These are phyloP conservation scores for Pichia inconspicua DNA, from an alignment of 1,139 yeast species.

Conservation along the genomic window DNA sequence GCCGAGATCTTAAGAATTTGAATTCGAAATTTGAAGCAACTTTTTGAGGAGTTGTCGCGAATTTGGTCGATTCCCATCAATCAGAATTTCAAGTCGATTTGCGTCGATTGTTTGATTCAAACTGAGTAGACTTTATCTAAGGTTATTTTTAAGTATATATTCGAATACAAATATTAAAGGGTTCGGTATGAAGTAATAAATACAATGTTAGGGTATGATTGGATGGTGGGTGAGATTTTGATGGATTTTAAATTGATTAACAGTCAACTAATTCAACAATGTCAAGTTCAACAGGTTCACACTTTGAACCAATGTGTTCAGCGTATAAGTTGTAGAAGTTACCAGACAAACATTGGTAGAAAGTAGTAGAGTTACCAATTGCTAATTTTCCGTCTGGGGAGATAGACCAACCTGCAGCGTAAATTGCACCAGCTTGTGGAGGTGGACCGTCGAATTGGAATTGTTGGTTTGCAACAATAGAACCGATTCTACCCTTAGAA, in stretches of 20 bases:
- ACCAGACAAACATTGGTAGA: slow-evolving; percentile 78
- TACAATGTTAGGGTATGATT: not conserved
- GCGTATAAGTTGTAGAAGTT: slow-evolving; percentile 78
- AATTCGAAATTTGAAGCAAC: too few species aligned
- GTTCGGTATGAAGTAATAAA: not conserved
- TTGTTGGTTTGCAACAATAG: slow-evolving; percentile 79
- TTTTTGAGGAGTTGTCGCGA: too few species aligned
- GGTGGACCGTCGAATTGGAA: slow-evolving; percentile 89
- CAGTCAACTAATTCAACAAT: slow-evolving; percentile 59
- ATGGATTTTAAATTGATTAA: slow-evolving; percentile 27
- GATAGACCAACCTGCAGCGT: slow-evolving; percentile 79
- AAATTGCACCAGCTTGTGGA: slow-evolving; percentile 84
- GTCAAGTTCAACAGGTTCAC: slow-evolving; percentile 55
- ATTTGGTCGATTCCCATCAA: too few species aligned
- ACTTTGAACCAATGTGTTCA: slow-evolving; percentile 57
- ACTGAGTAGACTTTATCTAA: too few species aligned
- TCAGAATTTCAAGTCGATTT: too few species aligned
- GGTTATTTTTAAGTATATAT: too few species aligned
- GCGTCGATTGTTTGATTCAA: too few species aligned
- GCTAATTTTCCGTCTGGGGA: slow-evolving; percentile 61
- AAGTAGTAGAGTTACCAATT: slow-evolving; percentile 53
- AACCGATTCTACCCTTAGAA: slow-evolving; percentile 63
- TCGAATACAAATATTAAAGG: not conserved
- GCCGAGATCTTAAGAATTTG: too few species aligned
- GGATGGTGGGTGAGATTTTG: not conserved